Conservation (phyloP, 75 land plant species). For the Pseudotsuga menziesii region DNA sequence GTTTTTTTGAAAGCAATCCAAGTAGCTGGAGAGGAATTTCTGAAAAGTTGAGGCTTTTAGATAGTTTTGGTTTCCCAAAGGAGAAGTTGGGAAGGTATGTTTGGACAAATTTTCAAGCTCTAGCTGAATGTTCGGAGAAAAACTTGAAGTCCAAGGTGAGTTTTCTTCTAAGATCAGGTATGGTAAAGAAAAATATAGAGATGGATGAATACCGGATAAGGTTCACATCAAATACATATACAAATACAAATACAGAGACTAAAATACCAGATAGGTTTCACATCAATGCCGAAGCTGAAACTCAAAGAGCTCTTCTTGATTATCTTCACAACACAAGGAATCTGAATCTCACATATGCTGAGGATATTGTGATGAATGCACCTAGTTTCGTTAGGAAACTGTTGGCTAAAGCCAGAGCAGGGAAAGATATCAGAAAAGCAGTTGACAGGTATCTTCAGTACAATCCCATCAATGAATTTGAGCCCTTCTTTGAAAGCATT, state of each 20-base stretch:
- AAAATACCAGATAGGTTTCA: slow-evolving; percentile 13
- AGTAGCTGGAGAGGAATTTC: slow-evolving; percentile 37
- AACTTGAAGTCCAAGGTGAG: slow-evolving; percentile 17
- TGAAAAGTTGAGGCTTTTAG: slow-evolving; percentile 20
- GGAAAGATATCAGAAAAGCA: slow-evolving; percentile 1
- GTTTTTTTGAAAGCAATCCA: slow-evolving; percentile 15
- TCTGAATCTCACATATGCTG: slow-evolving; percentile 28
- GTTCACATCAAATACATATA: slow-evolving; percentile 8
- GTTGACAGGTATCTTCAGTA: slow-evolving; percentile 30
- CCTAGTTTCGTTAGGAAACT: background rate
- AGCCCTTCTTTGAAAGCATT: slow-evolving; percentile 64
- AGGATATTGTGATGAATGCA: slow-evolving; percentile 36
- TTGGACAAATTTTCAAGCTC: slow-evolving; percentile 21
- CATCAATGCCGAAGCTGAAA: slow-evolving; percentile 3
- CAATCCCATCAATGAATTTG: slow-evolving; percentile 57
- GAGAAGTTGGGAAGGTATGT: slow-evolving; percentile 21
- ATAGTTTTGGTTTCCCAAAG: slow-evolving; percentile 18
- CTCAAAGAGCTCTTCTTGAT: slow-evolving; percentile 30
- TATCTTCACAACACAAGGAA: slow-evolving; percentile 35
- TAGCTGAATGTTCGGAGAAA: slow-evolving; percentile 36
- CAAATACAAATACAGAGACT: background rate
- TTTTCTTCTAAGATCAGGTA: slow-evolving; percentile 35
- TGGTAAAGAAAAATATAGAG: slow-evolving; percentile 14
- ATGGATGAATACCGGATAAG: slow-evolving; percentile 12
- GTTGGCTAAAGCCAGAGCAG: background rate